Base-by-base conservation (phyloP, 75 land plant genomes). In the Ceratopteris richardii region DNA sequence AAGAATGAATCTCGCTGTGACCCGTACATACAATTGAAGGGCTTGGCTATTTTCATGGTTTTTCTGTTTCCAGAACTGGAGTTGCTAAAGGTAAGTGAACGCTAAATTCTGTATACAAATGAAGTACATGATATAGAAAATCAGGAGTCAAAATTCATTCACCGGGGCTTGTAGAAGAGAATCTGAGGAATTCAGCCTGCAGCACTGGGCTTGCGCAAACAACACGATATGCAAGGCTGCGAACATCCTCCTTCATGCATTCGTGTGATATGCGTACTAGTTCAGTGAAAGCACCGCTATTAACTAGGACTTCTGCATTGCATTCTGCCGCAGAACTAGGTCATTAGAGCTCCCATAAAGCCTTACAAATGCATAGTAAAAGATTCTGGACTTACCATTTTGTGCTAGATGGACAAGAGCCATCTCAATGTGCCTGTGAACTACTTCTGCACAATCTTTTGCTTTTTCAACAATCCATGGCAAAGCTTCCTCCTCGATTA, bases 391-490 rank as follows among this genome's bases (percentile, higher is more conserved):
- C 22, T 61, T 58, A 77, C 93, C 93, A 66, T 84, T 90, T 58
- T 88, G 93, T 30, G 88, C 88, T 61, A 88, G 65, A 50, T 88
- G 93, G 57, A 89, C 84, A 23, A 88, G 82, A 17, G 93, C 89
- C 53, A 88, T 78, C 63, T 88, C 93, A 54, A 88, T 79, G 50
- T 88, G 93, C 7, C 93, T 78, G 48, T 76, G 63, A 28, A 88
- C 82, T 25, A 82, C 73, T 22, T 85, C 73, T 20, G 76, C 82
- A 46, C 82, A 85, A 66, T 74, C 79, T 40, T 82, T 85, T 29
- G 93, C 85, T 74, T 88, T 88, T 33, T 78, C 70, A 25, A 88
- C 88, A 42, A 88, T 79, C 93, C 93, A 88, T 19, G 93, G 85
- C 39, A 88, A 81, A 16, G 82, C 80, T 31, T 85, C 88, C 37